These are phyloP conservation scores for Acanthamoeba healyi DNA, from an alignment of 208 protist species.

Conservation along the genomic window DNA sequence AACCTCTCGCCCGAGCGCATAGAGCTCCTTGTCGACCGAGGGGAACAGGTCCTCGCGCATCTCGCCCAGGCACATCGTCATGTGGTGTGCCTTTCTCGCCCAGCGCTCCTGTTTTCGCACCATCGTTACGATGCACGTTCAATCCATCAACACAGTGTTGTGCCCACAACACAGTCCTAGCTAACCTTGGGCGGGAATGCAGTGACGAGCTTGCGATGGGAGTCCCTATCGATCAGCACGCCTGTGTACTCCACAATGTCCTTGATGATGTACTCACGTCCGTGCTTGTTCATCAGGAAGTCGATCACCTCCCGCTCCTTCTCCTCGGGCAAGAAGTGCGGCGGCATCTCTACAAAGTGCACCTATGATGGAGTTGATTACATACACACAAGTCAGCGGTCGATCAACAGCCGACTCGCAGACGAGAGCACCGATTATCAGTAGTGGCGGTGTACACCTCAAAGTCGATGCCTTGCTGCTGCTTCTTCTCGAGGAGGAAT, in stretches of 20 bases:
- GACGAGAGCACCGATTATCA: too few species aligned
- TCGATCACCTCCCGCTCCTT: slow-evolving; percentile 47
- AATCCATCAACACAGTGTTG: too few species aligned
- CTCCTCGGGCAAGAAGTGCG: neutral
- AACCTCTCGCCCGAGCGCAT: neutral
- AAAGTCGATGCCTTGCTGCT: slow-evolving; percentile 29
- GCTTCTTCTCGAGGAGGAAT: slow-evolving; percentile 44
- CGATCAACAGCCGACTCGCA: neutral
- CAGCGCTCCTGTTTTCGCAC: neutral
- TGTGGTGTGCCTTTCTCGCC: slow-evolving; percentile 56
- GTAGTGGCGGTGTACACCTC: too few species aligned
- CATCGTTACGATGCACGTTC: too few species aligned
- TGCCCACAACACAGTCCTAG: neutral
- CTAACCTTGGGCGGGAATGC: slow-evolving; percentile 5
- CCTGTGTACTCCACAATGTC: slow-evolving; percentile 60
- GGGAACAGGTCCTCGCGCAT: slow-evolving; percentile 48
- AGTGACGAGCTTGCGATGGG: slow-evolving; percentile 16
- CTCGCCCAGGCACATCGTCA: slow-evolving; percentile 56
- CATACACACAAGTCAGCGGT: neutral
- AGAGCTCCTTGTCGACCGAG: neutral
- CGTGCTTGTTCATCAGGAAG: slow-evolving; percentile 26
- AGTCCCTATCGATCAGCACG: slow-evolving; percentile 13
- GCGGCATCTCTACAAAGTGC: slow-evolving; percentile 17
- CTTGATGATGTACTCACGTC: neutral
- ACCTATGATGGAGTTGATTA: neutral